Base-by-base conservation (phyloP, 176 grass and related monocot genomes). In the Miscanthus lutarioriparius region DNA sequence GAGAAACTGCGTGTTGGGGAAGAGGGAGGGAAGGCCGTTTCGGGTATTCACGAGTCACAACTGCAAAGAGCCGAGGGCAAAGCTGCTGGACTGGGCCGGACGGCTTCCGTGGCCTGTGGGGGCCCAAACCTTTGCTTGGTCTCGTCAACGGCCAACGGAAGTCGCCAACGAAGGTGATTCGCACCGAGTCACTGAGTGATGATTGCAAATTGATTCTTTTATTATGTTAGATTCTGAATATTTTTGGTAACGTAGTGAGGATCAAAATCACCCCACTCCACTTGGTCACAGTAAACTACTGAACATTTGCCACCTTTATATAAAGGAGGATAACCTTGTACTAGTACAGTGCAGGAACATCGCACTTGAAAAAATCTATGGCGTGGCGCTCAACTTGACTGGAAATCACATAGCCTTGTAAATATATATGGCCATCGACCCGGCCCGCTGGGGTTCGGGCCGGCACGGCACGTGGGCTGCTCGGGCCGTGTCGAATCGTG, bases 101-200 rank as follows among this genome's bases (percentile, higher is more conserved):
- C 3, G n/a, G n/a, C 10, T 25, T 11, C 10, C 58, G 58, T 61
- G 58, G n/a, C 22, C 0, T 70, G 67, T 40, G 4, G 69, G 68
- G 69, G 38, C 69, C 36, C 67, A 70, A 70, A 12, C n/a, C 67
- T 70, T 70, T 70, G 19, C 67, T 11, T 22, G n/a, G 58, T 62
- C n/a, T 62, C n/a, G 28, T 30, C 28, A 30, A 30, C 28, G 33
- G 58, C 26, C 58, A 62, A 12, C 58, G n/a, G 3, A 62, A 26
- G n/a, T 62, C 56, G 3, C 56, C n/a, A 11, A 8, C 54, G 7
- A 22, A 22, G 14, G 17, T 54, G 19, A 54, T 54, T 54, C 51
- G 22, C 51, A 54, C 51, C 17, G 53, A 22, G 20, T n/a, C 20
- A 4, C 20, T 1, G 20, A 9, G 2, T 23, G 8, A 61, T 61